Evolutionary conservation across 208 protist genomes (phyloP).

Genomic region (Leptomonas seymouri): DNA sequence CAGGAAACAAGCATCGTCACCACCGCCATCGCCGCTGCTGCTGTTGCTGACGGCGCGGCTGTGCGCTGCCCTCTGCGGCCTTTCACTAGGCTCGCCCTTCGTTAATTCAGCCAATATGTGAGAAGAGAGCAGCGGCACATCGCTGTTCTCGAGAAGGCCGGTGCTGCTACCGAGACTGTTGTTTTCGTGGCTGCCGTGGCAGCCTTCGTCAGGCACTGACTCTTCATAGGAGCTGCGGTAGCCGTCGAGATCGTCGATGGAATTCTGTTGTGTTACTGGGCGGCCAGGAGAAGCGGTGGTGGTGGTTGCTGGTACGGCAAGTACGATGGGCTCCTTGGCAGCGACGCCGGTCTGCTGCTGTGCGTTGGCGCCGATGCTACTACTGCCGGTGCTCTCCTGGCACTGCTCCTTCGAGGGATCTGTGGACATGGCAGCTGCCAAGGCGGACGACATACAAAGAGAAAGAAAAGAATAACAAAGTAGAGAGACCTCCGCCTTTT

Average conservation of each 20-base stretch:
- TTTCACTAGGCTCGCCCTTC: background rate
- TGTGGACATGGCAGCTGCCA: background rate
- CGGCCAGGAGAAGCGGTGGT: background rate
- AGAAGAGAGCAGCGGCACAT: background rate
- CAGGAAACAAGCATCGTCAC: background rate
- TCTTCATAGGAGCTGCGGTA: conserved; percentile 33
- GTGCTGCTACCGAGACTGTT: conserved; percentile 18
- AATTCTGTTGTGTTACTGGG: conserved; percentile 7
- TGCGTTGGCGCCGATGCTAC: background rate
- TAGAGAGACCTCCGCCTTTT: background rate
- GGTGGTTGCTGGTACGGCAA: background rate
- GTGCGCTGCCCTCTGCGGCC: background rate
- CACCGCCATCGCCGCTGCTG: background rate
- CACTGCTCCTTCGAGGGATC: background rate
- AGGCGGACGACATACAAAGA: background rate
- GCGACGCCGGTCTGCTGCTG: background rate
- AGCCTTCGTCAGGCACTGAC: conserved; percentile 18
- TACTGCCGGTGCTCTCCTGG: background rate
- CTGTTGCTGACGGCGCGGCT: background rate
- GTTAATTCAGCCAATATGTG: background rate
- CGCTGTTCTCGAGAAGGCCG: background rate
- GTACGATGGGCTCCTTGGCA: background rate
- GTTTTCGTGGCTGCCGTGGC: conserved; percentile 10
- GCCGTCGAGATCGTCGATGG: conserved; percentile 31
- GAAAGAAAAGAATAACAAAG: background rate